Conservation (phyloP, 2,329 filamentous ascomycete species). For the Hypocreales sp. region DNA sequence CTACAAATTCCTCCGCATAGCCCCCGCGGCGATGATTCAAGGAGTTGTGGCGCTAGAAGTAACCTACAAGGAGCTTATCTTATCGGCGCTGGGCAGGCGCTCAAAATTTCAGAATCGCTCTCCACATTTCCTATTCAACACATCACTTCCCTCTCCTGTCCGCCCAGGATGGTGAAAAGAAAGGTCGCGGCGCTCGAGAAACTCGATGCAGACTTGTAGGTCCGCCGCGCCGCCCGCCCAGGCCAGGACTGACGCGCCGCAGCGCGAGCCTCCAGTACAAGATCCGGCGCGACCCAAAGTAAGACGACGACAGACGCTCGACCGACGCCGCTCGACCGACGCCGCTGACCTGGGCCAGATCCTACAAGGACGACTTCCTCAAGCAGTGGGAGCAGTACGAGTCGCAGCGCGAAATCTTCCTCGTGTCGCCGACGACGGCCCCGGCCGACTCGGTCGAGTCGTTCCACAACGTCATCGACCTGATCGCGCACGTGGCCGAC, state of each 20-base stretch:
- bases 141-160: too few relatives aligned
- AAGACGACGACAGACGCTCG: too few relatives aligned
- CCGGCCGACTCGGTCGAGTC: constrained; percentile 67
- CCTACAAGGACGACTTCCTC: constrained; percentile 78
- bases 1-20: too few relatives aligned
- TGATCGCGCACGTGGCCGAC: constrained; percentile 85
- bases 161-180: constrained; percentile 56
- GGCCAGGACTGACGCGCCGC: constrained; percentile 15
- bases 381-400: constrained; percentile 87
- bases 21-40: too few relatives aligned
- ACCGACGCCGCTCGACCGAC: constrained; percentile 1
- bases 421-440: constrained; percentile 64
- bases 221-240: not conserved
- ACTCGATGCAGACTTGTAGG: constrained; percentile 75
- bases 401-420: constrained; percentile 79
- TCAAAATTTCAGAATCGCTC: too few relatives aligned
- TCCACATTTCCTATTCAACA: not conserved
- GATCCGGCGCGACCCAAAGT: constrained; percentile 72
- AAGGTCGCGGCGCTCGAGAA: constrained; percentile 90
- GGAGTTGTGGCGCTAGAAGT: too few relatives aligned
- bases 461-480: constrained; percentile 81
- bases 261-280: constrained; percentile 83
- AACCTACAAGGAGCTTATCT: constrained; percentile 4
- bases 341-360: constrained; percentile 29
- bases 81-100: constrained; percentile 1